These are phyloP conservation scores for Candida sp. DNA, from an alignment of 1,139 yeast genomes.

Conservation along the genomic window DNA sequence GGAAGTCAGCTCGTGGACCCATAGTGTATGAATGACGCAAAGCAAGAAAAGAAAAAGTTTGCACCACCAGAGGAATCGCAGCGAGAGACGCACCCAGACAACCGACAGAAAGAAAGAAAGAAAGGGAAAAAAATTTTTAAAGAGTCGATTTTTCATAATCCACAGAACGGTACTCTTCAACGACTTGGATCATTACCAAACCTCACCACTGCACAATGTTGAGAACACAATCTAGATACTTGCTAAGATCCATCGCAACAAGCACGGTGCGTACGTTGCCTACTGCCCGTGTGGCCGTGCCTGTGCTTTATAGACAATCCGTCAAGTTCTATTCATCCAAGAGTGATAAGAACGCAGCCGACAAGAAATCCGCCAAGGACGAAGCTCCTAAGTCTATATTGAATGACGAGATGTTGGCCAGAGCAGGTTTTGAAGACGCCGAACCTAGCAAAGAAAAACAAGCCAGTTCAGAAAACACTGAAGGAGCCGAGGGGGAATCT, in stretches of 20 bases:
- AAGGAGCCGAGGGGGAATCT: background rate
- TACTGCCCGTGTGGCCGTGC: background rate
- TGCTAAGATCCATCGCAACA: slow-evolving; percentile 6
- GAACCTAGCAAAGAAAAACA: slow-evolving; percentile 15
- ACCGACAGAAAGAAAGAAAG: background rate
- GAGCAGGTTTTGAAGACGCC: slow-evolving; percentile 75
- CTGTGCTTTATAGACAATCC: slow-evolving; percentile 5
- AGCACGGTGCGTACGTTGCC: slow-evolving; percentile 5
- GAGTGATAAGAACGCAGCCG: slow-evolving; percentile 14
- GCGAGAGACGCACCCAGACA: background rate
- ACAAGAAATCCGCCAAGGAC: slow-evolving; percentile 24
- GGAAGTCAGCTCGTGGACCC: no score
- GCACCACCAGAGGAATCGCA: background rate
- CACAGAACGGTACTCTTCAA: background rate
- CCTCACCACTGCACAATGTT: slow-evolving; percentile 2
- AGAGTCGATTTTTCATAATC: background rate
- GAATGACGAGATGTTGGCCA: slow-evolving; percentile 80
- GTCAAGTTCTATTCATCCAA: slow-evolving; percentile 23
- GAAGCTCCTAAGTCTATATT: slow-evolving; percentile 60
- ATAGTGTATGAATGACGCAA: background rate
- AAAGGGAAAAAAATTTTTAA: background rate
- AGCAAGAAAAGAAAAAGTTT: background rate
- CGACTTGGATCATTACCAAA: no score
- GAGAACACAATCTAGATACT: slow-evolving; percentile 11
- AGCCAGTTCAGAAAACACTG: slow-evolving; percentile 10